Evolutionary conservation across 75 land plant genomes (phyloP).

Genomic region (Selaginella tamariscina): DNA sequence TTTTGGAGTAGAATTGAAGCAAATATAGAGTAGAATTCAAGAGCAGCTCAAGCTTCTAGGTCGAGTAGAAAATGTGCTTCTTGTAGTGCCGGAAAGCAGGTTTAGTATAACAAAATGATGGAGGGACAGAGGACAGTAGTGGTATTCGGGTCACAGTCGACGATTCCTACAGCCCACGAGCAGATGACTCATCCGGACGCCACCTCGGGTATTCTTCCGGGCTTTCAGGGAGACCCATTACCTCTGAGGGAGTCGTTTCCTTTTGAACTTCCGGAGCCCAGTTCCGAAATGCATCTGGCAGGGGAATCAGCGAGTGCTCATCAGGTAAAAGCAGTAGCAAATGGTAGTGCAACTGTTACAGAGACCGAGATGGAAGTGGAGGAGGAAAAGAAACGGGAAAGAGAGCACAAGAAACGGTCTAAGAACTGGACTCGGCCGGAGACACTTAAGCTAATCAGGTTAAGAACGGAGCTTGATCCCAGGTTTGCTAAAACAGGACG

Average conservation of each 20-base stretch:
- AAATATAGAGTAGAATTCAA: no score
- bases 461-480: conserved; percentile 27
- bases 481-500: conserved; percentile 30
- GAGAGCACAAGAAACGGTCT: conserved; percentile 30
- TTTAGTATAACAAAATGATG: no score
- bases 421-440: conserved; percentile 44
- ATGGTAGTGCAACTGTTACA: not conserved
- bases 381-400: conserved; percentile 28
- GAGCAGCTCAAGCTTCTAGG: no score
- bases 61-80: no score
- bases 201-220: not conserved
- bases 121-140: no score
- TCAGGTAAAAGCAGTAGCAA: not conserved
- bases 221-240: not conserved
- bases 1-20: no score
- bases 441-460: conserved; percentile 28
- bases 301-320: not conserved
- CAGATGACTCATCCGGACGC: no score
- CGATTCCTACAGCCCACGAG: no score
- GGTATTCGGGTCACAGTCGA: no score
- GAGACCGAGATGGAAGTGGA: conserved; percentile 10
- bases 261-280: not conserved
- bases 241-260: not conserved
- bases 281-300: not conserved
- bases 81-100: no score